A percentile compares a stretch with the other conserved stretches of the same genome.
phyloP scores from a whole-genome alignment of 148 eudicot genomes.

The Chenopodium album region DNA sequence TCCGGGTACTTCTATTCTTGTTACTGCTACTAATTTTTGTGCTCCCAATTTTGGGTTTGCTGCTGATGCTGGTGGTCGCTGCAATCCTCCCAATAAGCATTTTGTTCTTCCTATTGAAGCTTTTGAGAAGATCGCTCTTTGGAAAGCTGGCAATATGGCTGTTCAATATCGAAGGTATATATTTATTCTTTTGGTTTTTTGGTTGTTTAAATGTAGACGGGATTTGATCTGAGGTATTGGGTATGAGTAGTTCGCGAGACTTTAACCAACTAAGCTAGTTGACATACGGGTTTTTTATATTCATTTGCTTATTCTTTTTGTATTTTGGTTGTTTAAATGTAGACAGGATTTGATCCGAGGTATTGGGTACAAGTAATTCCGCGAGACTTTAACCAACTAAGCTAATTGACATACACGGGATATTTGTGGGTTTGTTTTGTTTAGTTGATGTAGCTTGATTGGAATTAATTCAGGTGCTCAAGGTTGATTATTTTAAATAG shows the following conservation, averaged over 20 bases:
- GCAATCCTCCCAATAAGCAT: slow-evolving; percentile 78
- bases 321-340: too few species aligned
- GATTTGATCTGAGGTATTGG: not conserved
- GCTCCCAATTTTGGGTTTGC: slow-evolving; percentile 74
- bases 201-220: not conserved
- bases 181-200: not conserved
- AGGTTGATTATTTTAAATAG: not conserved
- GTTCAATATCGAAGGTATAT: slow-evolving; percentile 75
- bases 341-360: not conserved
- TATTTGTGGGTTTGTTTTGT: not conserved
- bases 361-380: too few species aligned
- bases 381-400: too few species aligned
- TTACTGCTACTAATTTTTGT: slow-evolving; percentile 83
- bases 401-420: too few species aligned
- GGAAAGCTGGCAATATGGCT: slow-evolving; percentile 94
- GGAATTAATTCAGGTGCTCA: not conserved
- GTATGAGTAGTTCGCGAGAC: too few species aligned
- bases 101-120: slow-evolving; percentile 90
- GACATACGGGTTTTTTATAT: too few species aligned
- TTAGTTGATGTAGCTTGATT: not conserved
- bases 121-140: slow-evolving; percentile 92
- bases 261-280: too few species aligned
- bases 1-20: slow-evolving; percentile 81
- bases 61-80: slow-evolving; percentile 67
- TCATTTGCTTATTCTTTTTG: not conserved